A percentile compares a stretch with the other conserved stretches of the same genome.
phyloP scores from a whole-genome alignment of 495 filamentous ascomycete species.

The Acidomyces sp. region DNA sequence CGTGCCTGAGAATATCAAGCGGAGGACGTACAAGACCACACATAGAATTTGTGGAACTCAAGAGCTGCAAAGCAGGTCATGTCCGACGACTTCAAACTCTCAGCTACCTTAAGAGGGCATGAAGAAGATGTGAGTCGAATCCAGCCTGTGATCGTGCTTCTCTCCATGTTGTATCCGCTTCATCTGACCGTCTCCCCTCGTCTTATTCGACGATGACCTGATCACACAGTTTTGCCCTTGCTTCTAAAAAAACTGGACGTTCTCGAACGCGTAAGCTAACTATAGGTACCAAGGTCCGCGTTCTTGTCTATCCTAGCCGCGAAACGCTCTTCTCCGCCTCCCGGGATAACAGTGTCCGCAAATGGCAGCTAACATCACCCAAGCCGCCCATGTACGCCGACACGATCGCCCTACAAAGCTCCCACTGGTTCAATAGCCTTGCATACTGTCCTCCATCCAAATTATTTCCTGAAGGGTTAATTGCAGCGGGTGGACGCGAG shows the following conservation, averaged over 20 bases:
- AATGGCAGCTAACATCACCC: constrained; percentile 60
- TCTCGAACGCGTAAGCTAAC: too few relatives aligned
- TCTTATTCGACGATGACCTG: background rate
- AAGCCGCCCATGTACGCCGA: constrained; percentile 61
- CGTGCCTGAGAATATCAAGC: too few relatives aligned
- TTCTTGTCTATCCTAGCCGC: constrained; percentile 64
- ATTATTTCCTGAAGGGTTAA: constrained; percentile 61
- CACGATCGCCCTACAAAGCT: constrained; percentile 59
- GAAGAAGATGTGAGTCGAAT: constrained; percentile 34
- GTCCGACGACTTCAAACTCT: constrained; percentile 31
- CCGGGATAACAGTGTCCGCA: constrained; percentile 75
- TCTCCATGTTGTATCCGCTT: background rate
- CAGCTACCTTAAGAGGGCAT: constrained; percentile 31
- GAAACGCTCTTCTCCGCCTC: constrained; percentile 71
- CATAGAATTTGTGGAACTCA: background rate
- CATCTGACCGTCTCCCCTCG: background rate
- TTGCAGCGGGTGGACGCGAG: constrained; percentile 79
- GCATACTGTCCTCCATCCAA: constrained; percentile 61
- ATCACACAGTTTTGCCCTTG: too few relatives aligned
- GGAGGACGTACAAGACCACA: too few relatives aligned
- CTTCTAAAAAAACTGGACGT: too few relatives aligned
- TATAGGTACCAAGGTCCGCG: constrained; percentile 57
- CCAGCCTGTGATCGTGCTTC: background rate
- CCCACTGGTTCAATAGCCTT: constrained; percentile 73
- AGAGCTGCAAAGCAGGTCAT: constrained; percentile 3